A percentile compares a stretch with the other conserved stretches of the same genome.
phyloP scores from a whole-genome alignment of 805 yeast species.

The Kodamaea neixiangensis region DNA sequence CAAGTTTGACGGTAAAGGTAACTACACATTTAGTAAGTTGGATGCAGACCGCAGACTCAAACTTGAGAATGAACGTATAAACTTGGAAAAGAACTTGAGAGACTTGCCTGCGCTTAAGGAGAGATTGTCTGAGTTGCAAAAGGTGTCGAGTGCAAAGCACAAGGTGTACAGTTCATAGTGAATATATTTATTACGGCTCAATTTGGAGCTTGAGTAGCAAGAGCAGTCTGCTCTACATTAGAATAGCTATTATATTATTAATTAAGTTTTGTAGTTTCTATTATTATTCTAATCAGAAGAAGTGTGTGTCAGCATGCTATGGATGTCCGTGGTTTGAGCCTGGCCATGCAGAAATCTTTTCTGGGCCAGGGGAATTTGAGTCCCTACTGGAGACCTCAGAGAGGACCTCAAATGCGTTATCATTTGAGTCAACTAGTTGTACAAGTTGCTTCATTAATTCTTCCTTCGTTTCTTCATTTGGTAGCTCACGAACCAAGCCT shows the following conservation, averaged over 20 bases:
- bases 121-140: constrained; percentile 62
- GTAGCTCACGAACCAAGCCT: constrained; percentile 21
- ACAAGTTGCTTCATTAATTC: constrained; percentile 19
- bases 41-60: constrained; percentile 72
- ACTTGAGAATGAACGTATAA: constrained; percentile 76
- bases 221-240: neutral
- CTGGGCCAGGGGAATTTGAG: constrained; percentile 35
- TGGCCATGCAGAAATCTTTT: constrained; percentile 59
- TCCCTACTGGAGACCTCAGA: constrained; percentile 23
- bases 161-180: constrained; percentile 9
- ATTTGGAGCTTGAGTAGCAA: neutral
- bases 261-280: neutral
- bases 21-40: constrained; percentile 59
- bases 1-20: constrained; percentile 85
- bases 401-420: constrained; percentile 17
- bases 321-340: constrained; percentile 71
- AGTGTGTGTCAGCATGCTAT: constrained; percentile 9
- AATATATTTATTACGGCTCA: neutral
- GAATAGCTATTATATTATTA: neutral
- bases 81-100: constrained; percentile 68
- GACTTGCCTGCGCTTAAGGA: constrained; percentile 68
- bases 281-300: neutral
- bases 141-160: constrained; percentile 49
- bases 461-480: constrained; percentile 18
- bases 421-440: constrained; percentile 12